Evolutionary conservation across 2,329 filamentous ascomycete species (phyloP).

Genomic region (Claviceps monticola): DNA sequence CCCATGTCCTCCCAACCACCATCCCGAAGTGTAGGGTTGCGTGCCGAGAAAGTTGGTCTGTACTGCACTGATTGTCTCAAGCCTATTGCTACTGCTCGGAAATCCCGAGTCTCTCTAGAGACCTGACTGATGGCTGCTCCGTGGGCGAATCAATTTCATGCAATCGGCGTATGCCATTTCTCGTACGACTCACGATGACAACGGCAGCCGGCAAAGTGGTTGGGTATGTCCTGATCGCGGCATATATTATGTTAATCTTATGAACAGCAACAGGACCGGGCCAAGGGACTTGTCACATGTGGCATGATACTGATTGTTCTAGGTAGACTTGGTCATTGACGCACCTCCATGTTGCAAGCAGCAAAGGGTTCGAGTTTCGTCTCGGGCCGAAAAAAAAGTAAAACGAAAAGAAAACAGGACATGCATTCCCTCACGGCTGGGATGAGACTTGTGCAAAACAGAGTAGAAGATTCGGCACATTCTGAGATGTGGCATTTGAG

Average conservation of each 20-base stretch:
- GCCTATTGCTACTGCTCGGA: neutral
- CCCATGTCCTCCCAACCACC: neutral
- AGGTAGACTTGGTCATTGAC: neutral
- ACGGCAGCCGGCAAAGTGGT: neutral
- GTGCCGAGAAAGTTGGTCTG: conserved; percentile 1
- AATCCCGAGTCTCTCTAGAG: neutral
- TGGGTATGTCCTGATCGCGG: no score
- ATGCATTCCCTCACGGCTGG: neutral
- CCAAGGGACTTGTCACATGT: neutral
- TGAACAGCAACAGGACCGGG: no score
- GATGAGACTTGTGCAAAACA: neutral
- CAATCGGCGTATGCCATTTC: neutral
- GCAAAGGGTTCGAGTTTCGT: neutral
- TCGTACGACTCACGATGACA: neutral
- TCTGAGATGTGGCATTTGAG: neutral
- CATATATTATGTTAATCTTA: no score
- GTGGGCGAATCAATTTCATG: neutral
- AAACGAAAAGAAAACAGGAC: neutral
- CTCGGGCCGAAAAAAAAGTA: neutral
- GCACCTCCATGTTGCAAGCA: neutral
- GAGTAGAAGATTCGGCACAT: neutral
- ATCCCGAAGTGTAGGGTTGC: conserved; percentile 1
- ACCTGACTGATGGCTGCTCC: neutral
- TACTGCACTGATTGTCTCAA: neutral
- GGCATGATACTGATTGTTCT: neutral